Evolutionary conservation across 768 basidiomycete species (phyloP), one percentile per base, ranked within the genome.

Genomic region (Tephrocybe sp.): DNA sequence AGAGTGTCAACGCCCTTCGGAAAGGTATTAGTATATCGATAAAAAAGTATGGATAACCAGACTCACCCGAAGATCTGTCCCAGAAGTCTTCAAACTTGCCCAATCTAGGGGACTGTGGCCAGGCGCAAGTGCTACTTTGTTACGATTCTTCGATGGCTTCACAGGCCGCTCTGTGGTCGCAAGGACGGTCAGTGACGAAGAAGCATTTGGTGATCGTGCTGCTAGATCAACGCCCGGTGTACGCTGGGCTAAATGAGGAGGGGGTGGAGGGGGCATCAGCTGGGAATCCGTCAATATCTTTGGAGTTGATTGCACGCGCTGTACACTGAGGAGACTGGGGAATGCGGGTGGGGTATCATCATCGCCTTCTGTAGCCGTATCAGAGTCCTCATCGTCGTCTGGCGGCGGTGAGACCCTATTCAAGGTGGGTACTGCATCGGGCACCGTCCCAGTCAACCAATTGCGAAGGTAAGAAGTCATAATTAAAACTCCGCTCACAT

Each of bases 41-140:
- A 38, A 30, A 5, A 3, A 5, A 28, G 41, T 10, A 46, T 24
- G 15, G 38, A 34, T 24, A 3, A 47, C 34, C 26, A 30, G 18
- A 69, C 80, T 50, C 59, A 94, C 93, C 47, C 90, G 72, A 6
- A 98, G 68, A 74, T 97, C 85, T 48, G 71, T 63, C 1, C 94
- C 94, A 4, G 87, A 92, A 3, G 82, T 72, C 67, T 95, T 94
- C 51, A 97, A 70, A 40, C 78, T 83, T 1, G 93, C 94, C 96
- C 96, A 99, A 68, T 99, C 97, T 24, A 99, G 68, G 9, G 93
- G 84, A 55, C 91, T 89, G 67, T 88, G 88, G 5, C 97, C 97
- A 1, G 96, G 95, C 10, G 90, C 85, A 3, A 99, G 79, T 4
- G 85, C 90, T 0, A 97, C 93, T 71, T 95, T 36, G 15, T 36